phyloP scores from a whole-genome alignment of 176 grass and related monocot genomes.

The Poa pratensis region DNA sequence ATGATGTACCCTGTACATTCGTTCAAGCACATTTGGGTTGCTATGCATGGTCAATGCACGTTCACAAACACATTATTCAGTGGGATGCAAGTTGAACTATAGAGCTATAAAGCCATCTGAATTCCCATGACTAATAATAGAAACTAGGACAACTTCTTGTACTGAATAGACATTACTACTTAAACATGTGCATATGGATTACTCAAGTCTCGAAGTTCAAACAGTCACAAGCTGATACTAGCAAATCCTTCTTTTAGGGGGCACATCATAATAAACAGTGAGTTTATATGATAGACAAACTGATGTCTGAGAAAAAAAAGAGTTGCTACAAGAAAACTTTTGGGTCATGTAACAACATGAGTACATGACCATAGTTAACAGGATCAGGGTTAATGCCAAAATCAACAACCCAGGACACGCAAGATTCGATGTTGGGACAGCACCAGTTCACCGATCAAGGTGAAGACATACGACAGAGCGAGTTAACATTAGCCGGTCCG shows the following conservation, averaged over 20 bases:
- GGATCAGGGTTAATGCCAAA: background rate
- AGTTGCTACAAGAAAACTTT: too few relatives aligned
- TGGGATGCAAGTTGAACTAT: constrained; percentile 6
- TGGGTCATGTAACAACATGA: too few relatives aligned
- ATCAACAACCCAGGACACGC: background rate
- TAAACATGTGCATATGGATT: background rate
- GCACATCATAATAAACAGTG: background rate
- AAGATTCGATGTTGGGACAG: background rate
- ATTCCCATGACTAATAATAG: background rate
- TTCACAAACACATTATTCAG: background rate
- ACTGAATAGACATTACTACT: background rate
- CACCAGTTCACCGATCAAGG: background rate
- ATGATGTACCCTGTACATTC: background rate
- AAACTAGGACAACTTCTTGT: background rate
- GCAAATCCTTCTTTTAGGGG: background rate
- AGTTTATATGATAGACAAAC: background rate
- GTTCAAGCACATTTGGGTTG: background rate
- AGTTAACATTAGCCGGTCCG: background rate
- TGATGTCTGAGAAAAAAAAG: background rate
- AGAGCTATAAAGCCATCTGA: background rate
- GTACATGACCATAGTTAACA: background rate
- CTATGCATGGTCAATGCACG: background rate
- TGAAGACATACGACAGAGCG: background rate
- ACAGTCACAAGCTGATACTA: background rate
- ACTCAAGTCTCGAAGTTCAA: background rate